phyloP scores from a whole-genome alignment of 768 basidiomycete species.

The Chalciporus piperatus region DNA sequence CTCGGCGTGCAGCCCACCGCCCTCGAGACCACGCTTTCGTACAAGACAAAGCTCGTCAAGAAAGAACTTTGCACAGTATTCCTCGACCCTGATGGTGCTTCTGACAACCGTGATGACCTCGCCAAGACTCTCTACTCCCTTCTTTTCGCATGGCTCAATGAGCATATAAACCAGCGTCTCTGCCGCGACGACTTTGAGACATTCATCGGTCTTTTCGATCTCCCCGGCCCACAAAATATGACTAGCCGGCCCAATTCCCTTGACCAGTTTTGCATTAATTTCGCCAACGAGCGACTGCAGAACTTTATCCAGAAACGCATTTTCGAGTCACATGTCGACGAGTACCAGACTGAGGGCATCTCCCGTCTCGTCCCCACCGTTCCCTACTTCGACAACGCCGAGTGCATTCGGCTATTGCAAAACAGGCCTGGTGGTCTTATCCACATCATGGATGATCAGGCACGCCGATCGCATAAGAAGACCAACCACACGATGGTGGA shows the following conservation, averaged over 20 bases:
- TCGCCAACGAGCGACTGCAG: slow-evolving; percentile 90
- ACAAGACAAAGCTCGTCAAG: slow-evolving; percentile 89
- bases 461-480: slow-evolving; percentile 81
- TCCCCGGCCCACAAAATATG: slow-evolving; percentile 91
- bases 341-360: slow-evolving; percentile 84
- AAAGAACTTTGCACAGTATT: slow-evolving; percentile 98
- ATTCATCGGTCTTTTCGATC: slow-evolving; percentile 91
- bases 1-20: slow-evolving; percentile 73
- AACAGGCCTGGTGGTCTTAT: slow-evolving; percentile 87
- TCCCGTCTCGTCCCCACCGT: slow-evolving; percentile 63
- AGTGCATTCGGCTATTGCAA: slow-evolving; percentile 83
- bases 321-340: slow-evolving; percentile 78
- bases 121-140: slow-evolving; percentile 92
- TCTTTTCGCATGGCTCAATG: slow-evolving; percentile 94
- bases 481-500: slow-evolving; percentile 94
- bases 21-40: slow-evolving; percentile 80
- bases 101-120: slow-evolving; percentile 91
- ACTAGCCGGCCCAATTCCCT: slow-evolving; percentile 86
- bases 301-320: slow-evolving; percentile 75
- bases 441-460: slow-evolving; percentile 98
- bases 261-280: slow-evolving; percentile 96
- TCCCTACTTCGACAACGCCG: slow-evolving; percentile 87
- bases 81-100: slow-evolving; percentile 90
- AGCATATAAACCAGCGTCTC: slow-evolving; percentile 92
- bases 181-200: slow-evolving; percentile 91